Evolutionary conservation across 2,329 filamentous ascomycete genomes (phyloP), one percentile per base, ranked within the genome.

Genomic region (Trichoderma sp.): DNA sequence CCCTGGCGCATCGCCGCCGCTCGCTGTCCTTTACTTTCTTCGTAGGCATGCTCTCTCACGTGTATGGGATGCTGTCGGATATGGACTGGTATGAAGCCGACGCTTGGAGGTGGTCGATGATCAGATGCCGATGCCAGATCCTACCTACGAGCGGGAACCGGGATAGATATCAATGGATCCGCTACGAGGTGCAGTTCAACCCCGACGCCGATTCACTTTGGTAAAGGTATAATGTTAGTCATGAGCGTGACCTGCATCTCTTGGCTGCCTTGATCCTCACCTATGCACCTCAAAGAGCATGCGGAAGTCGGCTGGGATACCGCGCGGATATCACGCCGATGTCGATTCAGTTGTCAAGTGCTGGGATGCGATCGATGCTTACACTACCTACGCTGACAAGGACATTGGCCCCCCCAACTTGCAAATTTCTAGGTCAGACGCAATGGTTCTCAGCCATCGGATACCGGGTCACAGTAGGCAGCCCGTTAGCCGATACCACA

Each of bases 21-120:
- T 60, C 57, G 41, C 44, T n/a, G 12, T 59, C 56, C 12, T 48
- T 59, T 10, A 59, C 54, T 17, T 21, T 58, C 24, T 58, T 58
- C 24, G 55, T 60, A 14, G 45, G 45, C 57, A 60, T 60, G 4
- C 26, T 41, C 2, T 44, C 28, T n/a, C 28, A 24, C 34, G 19
- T 39, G 15, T 21, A 17, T 24, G 14, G 17, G 30, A 3, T 15
- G 7, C 19, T 34, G 45, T 50, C 45, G 45, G 30, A 19, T 50
- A 60, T 41, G 44, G 9, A 41, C n/a, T 15, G 26, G 43, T 34
- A 47, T 60, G 19, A 48, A 59, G 43, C 56, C 28, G 44, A 50
- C 57, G 10, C 14, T 60, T 19, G 56, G 19, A 39, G 28, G 15
- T 26, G n/a, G 17, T 30, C 45, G 24, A n/a, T 21, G 34, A 19